phyloP scores from a whole-genome alignment of 495 filamentous ascomycete species.

The Hyaloscypha finlandica region DNA sequence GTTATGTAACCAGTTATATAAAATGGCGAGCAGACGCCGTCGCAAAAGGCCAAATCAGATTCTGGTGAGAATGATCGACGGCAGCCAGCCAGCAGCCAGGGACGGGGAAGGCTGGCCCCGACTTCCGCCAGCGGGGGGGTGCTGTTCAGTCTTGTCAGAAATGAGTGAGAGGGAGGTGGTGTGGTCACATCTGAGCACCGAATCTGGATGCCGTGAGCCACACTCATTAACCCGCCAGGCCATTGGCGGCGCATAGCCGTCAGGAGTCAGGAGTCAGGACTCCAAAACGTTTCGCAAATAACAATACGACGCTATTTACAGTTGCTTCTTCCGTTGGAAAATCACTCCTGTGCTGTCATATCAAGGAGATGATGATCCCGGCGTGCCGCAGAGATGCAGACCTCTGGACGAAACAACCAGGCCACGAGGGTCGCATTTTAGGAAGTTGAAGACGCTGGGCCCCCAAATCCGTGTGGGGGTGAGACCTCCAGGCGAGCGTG shows the following conservation, averaged over 20 bases:
- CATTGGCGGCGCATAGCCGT: too few species aligned
- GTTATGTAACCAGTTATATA: constrained; percentile 11
- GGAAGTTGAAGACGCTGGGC: neutral
- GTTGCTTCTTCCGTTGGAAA: constrained; percentile 8
- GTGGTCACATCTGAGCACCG: neutral
- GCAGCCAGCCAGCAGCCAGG: constrained; percentile 13
- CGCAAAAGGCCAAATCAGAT: neutral
- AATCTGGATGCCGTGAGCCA: neutral
- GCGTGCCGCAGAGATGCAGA: constrained; percentile 16
- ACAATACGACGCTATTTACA: neutral
- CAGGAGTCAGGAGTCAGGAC: neutral
- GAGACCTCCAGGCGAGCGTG: neutral
- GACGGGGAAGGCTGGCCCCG: constrained; percentile 19
- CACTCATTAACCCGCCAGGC: neutral
- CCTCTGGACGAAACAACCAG: neutral
- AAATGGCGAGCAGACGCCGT: constrained; percentile 7
- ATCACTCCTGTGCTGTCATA: neutral
- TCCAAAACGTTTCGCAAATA: neutral
- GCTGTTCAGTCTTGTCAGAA: constrained; percentile 7
- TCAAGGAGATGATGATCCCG: constrained; percentile 6
- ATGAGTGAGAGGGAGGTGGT: neutral
- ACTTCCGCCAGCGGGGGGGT: constrained; percentile 5
- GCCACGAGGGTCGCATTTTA: constrained; percentile 14
- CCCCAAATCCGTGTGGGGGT: constrained; percentile 4
- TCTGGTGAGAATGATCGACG: constrained; percentile 7